These are phyloP conservation scores for Amanita muscaria DNA, from an alignment of 768 basidiomycete species.

Conservation along the genomic window DNA sequence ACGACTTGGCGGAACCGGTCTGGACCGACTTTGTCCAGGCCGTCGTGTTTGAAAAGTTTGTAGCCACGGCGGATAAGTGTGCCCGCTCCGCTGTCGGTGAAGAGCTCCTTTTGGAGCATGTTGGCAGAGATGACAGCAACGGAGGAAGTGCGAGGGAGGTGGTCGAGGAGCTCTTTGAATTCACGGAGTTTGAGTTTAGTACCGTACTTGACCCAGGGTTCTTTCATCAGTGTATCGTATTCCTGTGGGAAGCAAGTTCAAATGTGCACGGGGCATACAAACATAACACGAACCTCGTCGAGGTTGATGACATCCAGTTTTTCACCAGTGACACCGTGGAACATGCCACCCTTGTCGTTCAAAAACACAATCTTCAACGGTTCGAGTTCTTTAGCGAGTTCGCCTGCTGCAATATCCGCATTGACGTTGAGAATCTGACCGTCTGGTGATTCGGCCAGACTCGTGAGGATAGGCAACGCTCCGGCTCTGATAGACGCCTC, in stretches of 20 bases:
- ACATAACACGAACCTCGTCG: slow-evolving; percentile 61
- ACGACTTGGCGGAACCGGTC: slow-evolving; percentile 94
- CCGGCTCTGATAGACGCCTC: slow-evolving; percentile 96
- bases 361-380: slow-evolving; percentile 98
- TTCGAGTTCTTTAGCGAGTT: slow-evolving; percentile 95
- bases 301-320: slow-evolving; percentile 95
- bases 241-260: slow-evolving; percentile 43
- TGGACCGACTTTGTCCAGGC: slow-evolving; percentile 77
- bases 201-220: slow-evolving; percentile 98
- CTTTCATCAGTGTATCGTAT: slow-evolving; percentile 93
- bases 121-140: slow-evolving; percentile 95
- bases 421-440: slow-evolving; percentile 99
- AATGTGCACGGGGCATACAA: not conserved
- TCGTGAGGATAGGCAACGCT: slow-evolving; percentile 91
- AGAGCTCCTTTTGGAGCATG: slow-evolving; percentile 93
- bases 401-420: slow-evolving; percentile 96
- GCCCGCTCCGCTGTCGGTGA: slow-evolving; percentile 96
- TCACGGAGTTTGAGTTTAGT: slow-evolving; percentile 98
- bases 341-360: slow-evolving; percentile 97
- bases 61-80: slow-evolving; percentile 97
- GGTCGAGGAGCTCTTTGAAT: slow-evolving; percentile 97
- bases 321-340: slow-evolving; percentile 95
- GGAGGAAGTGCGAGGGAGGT: slow-evolving; percentile 95
- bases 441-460: slow-evolving; percentile 86
- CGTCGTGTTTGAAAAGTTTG: slow-evolving; percentile 88